A percentile compares a stretch with the other conserved stretches of the same genome.
Evolutionary conservation across 108 stramenopile species (phyloP).

Genomic region (Nannochloropsis salina): DNA sequence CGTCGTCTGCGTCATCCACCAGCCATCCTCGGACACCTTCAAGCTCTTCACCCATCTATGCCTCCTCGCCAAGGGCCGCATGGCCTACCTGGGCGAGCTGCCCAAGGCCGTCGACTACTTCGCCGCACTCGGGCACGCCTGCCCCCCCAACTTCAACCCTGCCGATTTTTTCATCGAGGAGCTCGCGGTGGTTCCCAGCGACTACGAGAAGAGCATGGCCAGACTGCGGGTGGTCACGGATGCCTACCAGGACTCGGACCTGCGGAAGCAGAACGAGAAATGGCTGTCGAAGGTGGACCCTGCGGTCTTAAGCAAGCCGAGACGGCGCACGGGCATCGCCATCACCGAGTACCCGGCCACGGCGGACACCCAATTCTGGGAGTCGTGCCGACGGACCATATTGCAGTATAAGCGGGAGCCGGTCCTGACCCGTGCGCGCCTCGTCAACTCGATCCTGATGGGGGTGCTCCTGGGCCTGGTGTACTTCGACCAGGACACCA

Average conservation of each 20-base stretch:
- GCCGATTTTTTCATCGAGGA: constrained; percentile 1
- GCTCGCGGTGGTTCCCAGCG: constrained; percentile 12
- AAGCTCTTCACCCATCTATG: constrained; percentile 34
- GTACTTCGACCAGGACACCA: constrained; percentile 31
- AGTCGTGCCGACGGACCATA: neutral
- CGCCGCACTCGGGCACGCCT: constrained; percentile 28
- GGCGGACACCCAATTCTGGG: neutral
- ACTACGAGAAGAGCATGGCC: neutral
- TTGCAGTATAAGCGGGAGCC: constrained; percentile 31
- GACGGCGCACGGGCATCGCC: neutral
- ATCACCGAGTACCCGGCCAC: neutral
- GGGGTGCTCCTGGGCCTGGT: constrained; percentile 27
- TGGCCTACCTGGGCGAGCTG: constrained; percentile 21
- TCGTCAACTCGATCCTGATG: constrained; percentile 30
- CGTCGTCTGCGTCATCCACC: constrained; percentile 50
- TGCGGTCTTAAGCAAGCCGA: neutral
- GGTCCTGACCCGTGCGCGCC: constrained; percentile 33
- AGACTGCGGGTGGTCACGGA: neutral
- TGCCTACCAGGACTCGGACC: neutral
- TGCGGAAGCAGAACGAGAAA: neutral
- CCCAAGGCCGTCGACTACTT: constrained; percentile 29
- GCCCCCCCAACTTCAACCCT: constrained; percentile 27
- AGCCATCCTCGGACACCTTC: constrained; percentile 46
- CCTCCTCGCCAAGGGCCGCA: constrained; percentile 38
- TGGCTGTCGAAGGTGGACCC: neutral